Conservation (phyloP, 1,284 basidiomycete genomes). For the Marasmius tenuissimus region DNA sequence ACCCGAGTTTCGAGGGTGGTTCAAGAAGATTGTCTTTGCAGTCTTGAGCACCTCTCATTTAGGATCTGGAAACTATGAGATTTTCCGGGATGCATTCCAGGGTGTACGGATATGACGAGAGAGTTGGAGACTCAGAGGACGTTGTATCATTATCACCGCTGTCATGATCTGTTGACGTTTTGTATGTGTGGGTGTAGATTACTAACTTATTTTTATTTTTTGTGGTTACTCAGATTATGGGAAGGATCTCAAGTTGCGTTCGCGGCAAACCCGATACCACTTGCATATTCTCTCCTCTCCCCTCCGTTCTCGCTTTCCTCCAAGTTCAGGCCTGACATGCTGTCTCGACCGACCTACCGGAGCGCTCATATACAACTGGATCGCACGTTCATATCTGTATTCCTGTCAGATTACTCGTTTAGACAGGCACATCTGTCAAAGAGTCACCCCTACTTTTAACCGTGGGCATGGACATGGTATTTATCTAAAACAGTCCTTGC, state of each 20-base stretch:
- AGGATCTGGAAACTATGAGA: constrained; percentile 30
- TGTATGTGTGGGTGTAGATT: not conserved
- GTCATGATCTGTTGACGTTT: not conserved
- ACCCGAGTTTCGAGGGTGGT: constrained; percentile 44
- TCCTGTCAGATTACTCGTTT: not conserved
- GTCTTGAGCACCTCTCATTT: constrained; percentile 32
- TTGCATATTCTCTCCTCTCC: no score
- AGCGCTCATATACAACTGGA: no score
- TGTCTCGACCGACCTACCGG: no score
- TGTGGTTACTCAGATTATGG: no score
- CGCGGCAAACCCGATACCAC: no score
- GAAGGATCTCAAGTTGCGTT: no score
- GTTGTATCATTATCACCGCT: not conserved
- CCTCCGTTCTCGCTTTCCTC: no score
- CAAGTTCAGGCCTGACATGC: no score
- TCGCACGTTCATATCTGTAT: no score
- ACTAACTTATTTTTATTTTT: not conserved
- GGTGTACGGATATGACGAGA: constrained; percentile 22
- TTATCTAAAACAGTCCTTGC: not conserved
- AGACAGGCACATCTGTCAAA: constrained; percentile 2
- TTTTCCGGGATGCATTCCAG: constrained; percentile 33
- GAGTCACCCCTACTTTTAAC: not conserved
- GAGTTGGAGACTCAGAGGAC: not conserved
- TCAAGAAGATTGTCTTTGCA: constrained; percentile 40
- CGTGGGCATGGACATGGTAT: not conserved